Evolutionary conservation across 2,329 filamentous ascomycete genomes (phyloP).

Genomic region (Thelonectria blattea): DNA sequence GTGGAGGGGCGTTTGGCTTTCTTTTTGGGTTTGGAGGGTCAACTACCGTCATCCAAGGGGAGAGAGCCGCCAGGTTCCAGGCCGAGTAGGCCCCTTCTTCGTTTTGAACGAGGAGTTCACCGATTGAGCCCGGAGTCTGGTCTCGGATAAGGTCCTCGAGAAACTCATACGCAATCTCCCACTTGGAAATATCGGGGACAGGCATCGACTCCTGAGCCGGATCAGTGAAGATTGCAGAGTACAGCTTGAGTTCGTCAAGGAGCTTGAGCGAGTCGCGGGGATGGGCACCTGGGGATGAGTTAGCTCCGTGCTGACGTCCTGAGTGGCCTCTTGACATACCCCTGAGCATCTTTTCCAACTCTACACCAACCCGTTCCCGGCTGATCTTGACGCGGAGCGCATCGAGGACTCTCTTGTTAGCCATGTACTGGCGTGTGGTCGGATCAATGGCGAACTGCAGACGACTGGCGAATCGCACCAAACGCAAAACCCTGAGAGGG

Average conservation of each 20-base stretch:
- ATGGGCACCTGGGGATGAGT: constrained; percentile 55
- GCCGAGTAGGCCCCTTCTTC: constrained; percentile 71
- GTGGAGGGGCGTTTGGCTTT: constrained; percentile 60
- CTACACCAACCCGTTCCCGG: constrained; percentile 84
- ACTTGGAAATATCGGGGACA: constrained; percentile 63
- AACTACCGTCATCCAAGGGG: constrained; percentile 70
- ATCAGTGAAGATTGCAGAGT: constrained; percentile 76
- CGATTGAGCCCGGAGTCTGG: constrained; percentile 54
- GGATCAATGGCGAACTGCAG: constrained; percentile 80
- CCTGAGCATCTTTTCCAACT: constrained; percentile 90
- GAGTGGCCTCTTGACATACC: constrained; percentile 49
- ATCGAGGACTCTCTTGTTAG: constrained; percentile 74
- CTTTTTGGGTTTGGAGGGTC: constrained; percentile 50
- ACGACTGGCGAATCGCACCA: constrained; percentile 89
- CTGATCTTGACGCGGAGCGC: constrained; percentile 90
- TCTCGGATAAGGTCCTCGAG: constrained; percentile 58
- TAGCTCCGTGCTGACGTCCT: not conserved
- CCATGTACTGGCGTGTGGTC: constrained; percentile 75
- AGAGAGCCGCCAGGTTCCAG: constrained; percentile 78
- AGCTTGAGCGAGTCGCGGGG: constrained; percentile 67
- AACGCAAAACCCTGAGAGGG: constrained; percentile 81
- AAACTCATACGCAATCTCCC: constrained; percentile 68
- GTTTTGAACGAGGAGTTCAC: constrained; percentile 63
- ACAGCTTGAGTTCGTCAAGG: constrained; percentile 71
- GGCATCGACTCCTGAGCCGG: constrained; percentile 60